Base-by-base conservation (phyloP, 352 stramenopile species). In the Phytopythium helicoides region DNA sequence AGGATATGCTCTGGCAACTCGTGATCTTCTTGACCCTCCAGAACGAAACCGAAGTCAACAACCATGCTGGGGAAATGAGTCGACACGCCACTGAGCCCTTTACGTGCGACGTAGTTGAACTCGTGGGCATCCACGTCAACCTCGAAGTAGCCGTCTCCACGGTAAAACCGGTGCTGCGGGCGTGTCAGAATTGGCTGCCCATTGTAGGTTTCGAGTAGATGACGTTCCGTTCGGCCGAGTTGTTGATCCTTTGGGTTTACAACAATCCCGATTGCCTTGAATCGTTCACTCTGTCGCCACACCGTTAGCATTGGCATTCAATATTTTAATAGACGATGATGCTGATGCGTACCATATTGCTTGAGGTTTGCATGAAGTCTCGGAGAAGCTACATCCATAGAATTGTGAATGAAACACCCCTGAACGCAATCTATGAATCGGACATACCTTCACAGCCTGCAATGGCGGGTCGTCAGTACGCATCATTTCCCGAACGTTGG, bases 21-120 rank as follows among this genome's bases (percentile, higher is more conserved):
- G 11, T 71, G 7, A 57, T 91, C 80, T 41, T 93, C 80, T 36
- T 93, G 80, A 7, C 82, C 82, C 55, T 93, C 82, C 1, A 93
- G 55, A 15, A 93, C 80, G 52, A 87, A 91, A 19, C 80, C 82
- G 71, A 93, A 93, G 61, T 93, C 82, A 22, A 93, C 64, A 21
- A 91, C 58, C 82, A 93, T 93, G 61, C 87, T 86, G 36, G 71
- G 71, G 39, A 88, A 87, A 52, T 93, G 82, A 14, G 78, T 74
- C 0, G 82, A 82, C 18, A 93, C 78, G 0, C 82, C 80, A 0
- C 81, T 78, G 1, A 93, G 68, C 1, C 80, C 80, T 45, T 89
- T 89, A 19, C 82, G 78, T 14, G 82, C 82, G 14, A 93, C 74
- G 39, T 85, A 93, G 50, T 93, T 93, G 67, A 93, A 93, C 47